Percentiles rank a stretch among this genome's conserved stretches.
Conservation (phyloP, 306 rosid genomes). For the Biancaea sappan region DNA sequence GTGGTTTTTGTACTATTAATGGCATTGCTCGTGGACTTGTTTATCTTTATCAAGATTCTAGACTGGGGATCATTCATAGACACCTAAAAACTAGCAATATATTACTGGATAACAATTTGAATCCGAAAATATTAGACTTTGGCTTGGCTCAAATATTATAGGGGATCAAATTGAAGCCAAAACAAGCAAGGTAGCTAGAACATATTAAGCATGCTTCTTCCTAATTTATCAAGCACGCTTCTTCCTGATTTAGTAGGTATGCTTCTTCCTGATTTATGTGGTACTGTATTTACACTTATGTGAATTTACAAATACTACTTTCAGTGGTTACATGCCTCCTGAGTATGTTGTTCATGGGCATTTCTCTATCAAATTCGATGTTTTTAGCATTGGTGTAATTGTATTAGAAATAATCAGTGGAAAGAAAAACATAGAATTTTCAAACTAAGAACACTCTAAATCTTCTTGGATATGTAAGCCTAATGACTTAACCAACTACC, state of each 20-base stretch:
- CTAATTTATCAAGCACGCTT: no score
- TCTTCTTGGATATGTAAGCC: slow-evolving; percentile 39
- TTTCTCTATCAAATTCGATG: slow-evolving; percentile 35
- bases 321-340: slow-evolving; percentile 44
- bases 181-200: slow-evolving; percentile 29
- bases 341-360: slow-evolving; percentile 35
- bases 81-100: slow-evolving; percentile 31
- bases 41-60: slow-evolving; percentile 42
- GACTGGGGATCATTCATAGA: slow-evolving; percentile 37
- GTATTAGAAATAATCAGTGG: slow-evolving; percentile 38
- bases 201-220: slow-evolving; percentile 33
- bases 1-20: slow-evolving; percentile 23
- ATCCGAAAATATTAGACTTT: slow-evolving; percentile 41
- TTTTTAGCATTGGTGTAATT: slow-evolving; percentile 38
- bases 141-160: slow-evolving; percentile 21
- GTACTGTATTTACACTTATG: not conserved
- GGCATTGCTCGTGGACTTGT: slow-evolving; percentile 37
- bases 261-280: not conserved
- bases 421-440: slow-evolving; percentile 24
- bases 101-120: slow-evolving; percentile 24
- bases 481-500: not conserved
- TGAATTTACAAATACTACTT: not conserved
- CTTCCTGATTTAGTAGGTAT: no score
- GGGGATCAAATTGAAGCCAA: slow-evolving; percentile 36
- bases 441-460: not conserved